Base-by-base conservation (phyloP, 1,139 yeast genomes). In the Suhomyces terraborum region DNA sequence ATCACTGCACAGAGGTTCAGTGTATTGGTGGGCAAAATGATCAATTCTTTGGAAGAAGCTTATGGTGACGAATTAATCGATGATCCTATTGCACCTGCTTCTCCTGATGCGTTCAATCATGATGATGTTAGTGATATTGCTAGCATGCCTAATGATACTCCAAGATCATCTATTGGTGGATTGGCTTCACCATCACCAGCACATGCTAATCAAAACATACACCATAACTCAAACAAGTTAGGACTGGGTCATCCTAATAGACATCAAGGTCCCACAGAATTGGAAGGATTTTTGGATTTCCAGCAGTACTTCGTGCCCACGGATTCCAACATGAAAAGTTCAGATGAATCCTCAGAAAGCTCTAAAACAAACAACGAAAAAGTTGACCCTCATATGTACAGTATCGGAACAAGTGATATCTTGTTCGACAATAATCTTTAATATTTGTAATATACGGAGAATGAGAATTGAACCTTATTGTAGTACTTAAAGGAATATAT, bases 261-360 rank as follows among this genome's bases (percentile, higher is more conserved):
- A 8, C 18, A 4, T 4, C 32, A 22, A 19, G 32, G 32, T 16
- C 19, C 32, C n/a, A 12, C 41, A 16, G 52, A 49, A 18, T 39
- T 53, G 38, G 55, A 54, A 33, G 42, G 45, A 19, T 49, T 55
- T 31, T 47, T 55, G 42, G 53, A 55, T 26, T 54, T 55, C 26
- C 59, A 53, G 35, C 56, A 51, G 29, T 54, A 48, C 36, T 54
- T 55, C 38, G 55, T 49, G 4, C 60, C 60, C 4, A 48, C 53
- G 19, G 39, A 36, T 17, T 18, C 46, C n/a, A 29, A 23, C 27
- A 30, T n/a, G 36, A 12, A 34, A 27, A 18, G 33, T n/a, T 49
- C 47, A 14, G 48, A 47, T 8, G 52, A 49, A 9, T 27, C 45
- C 17, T 40, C 46, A 18, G 48, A 46, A 13, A 41, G 36, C 23